Conservation (phyloP, 495 filamentous ascomycete genomes). For the Tuber brumale region DNA sequence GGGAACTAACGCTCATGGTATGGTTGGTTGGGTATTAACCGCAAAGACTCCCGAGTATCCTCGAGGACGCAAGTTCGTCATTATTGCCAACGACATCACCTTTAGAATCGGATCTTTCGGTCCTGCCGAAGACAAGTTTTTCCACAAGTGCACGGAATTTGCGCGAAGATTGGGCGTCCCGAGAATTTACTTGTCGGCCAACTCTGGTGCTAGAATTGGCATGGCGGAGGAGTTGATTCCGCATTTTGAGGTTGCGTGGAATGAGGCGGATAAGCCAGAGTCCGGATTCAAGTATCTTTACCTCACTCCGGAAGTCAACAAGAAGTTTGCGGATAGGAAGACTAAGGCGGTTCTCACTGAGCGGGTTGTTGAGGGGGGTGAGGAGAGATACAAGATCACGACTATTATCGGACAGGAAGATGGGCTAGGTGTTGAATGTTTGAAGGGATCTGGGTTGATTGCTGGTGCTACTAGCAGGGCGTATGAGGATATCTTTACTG, state of each 20-base stretch:
- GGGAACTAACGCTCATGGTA: constrained; percentile 89
- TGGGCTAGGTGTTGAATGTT: constrained; percentile 93
- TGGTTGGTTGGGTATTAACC: constrained; percentile 96
- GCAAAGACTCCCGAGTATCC: constrained; percentile 99
- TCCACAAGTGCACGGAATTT: constrained; percentile 96
- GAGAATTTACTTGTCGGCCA: constrained; percentile 94
- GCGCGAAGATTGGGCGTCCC: constrained; percentile 90
- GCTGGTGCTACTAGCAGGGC: constrained; percentile 93
- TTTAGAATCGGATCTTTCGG: constrained; percentile 98
- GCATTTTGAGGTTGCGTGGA: constrained; percentile 95
- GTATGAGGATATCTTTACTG: constrained; percentile 98
- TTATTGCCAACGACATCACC: constrained; percentile 98
- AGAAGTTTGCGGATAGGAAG: constrained; percentile 78
- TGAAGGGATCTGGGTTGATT: constrained; percentile 95
- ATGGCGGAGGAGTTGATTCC: constrained; percentile 96
- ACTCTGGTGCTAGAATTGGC: constrained; percentile 97
- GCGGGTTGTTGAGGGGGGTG: constrained; percentile 72
- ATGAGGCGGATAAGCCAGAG: constrained; percentile 74
- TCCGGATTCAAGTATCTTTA: constrained; percentile 98
- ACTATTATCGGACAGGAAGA: constrained; percentile 92
- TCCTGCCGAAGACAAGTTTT: constrained; percentile 93
- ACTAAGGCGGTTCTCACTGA: constrained; percentile 82
- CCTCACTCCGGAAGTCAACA: constrained; percentile 76
- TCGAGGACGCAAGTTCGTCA: constrained; percentile 80
- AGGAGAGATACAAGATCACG: constrained; percentile 87